phyloP scores from a whole-genome alignment of 2,329 filamentous ascomycete species.

The Penicillium hesseltinei region DNA sequence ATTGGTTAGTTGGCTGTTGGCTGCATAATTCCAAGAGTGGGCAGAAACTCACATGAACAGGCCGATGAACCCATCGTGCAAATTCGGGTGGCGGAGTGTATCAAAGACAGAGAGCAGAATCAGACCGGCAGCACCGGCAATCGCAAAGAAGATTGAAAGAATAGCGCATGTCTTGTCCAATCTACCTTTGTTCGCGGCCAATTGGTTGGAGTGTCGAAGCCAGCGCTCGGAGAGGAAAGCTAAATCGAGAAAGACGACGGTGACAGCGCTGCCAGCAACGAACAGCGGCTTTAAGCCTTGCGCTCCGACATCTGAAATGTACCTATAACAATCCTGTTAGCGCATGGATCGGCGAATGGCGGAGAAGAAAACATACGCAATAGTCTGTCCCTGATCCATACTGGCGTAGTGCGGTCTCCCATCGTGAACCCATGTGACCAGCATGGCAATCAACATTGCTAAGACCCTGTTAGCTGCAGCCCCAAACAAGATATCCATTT shows the following conservation, averaged over 20 bases:
- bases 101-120: slow-evolving; percentile 86
- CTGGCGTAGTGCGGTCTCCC: slow-evolving; percentile 54
- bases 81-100: slow-evolving; percentile 62
- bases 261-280: slow-evolving; percentile 59
- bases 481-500: neutral
- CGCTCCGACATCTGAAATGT: slow-evolving; percentile 58
- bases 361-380: slow-evolving; percentile 48
- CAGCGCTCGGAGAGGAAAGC: slow-evolving; percentile 79
- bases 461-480: slow-evolving; percentile 9
- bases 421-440: slow-evolving; percentile 55
- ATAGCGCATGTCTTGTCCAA: slow-evolving; percentile 42
- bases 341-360: neutral
- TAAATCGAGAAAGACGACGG: slow-evolving; percentile 75
- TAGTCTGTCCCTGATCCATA: slow-evolving; percentile 52
- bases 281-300: slow-evolving; percentile 60
- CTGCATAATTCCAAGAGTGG: neutral
- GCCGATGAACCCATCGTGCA: slow-evolving; percentile 74
- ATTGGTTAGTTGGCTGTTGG: neutral
- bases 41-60: slow-evolving; percentile 65
- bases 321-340: slow-evolving; percentile 27
- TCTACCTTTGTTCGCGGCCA: slow-evolving; percentile 65
- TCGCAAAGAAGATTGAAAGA: slow-evolving; percentile 57
- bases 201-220: slow-evolving; percentile 75
- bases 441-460: slow-evolving; percentile 61
- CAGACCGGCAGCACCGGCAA: slow-evolving; percentile 74